A percentile compares a stretch with the other conserved stretches of the same genome.
phyloP scores from a whole-genome alignment of 2,329 filamentous ascomycete species.

The Trichoderma sp. region DNA sequence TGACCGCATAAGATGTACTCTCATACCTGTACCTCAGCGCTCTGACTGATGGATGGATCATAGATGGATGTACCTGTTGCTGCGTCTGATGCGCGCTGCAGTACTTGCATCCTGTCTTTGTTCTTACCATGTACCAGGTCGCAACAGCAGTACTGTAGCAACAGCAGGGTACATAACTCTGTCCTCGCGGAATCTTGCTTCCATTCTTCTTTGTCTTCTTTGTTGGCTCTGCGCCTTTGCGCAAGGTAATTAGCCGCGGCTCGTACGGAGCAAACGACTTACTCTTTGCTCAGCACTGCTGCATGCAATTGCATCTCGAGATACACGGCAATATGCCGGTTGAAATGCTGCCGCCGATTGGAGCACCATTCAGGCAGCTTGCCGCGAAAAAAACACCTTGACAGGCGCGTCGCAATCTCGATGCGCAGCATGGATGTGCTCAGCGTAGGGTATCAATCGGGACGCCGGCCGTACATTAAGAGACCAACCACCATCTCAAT shows the following conservation, averaged over 20 bases:
- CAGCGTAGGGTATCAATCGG: neutral
- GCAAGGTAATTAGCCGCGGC: neutral
- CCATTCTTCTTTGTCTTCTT: neutral
- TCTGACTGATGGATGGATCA: neutral
- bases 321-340: constrained; percentile 4
- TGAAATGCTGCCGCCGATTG: neutral
- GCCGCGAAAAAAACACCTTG: neutral
- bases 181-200: neutral
- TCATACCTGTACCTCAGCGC: neutral
- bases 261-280: neutral
- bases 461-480: neutral
- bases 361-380: neutral
- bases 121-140: neutral
- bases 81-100: neutral
- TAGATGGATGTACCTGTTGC: neutral
- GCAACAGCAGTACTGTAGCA: too few species aligned
- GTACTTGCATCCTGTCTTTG: neutral
- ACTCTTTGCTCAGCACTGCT: neutral
- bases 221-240: neutral
- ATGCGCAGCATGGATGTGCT: neutral
- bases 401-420: neutral
- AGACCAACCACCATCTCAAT: neutral
- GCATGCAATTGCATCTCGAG: neutral
- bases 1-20: neutral
- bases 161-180: neutral